phyloP scores from a whole-genome alignment of 345 rosid genomes.

The Noccaea bulbosa region DNA sequence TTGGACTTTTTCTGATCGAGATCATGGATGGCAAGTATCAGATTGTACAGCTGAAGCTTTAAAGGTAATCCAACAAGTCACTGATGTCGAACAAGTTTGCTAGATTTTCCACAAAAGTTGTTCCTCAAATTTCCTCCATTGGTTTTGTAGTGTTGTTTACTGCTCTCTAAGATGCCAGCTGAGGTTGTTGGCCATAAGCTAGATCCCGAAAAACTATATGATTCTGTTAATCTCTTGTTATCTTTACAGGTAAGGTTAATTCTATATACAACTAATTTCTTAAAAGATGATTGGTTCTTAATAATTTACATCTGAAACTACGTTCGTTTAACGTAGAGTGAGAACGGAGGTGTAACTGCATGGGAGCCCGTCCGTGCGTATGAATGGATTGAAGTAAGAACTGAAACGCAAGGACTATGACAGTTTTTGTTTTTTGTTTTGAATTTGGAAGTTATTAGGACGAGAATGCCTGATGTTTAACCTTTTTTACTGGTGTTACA shows the following conservation, averaged over 20 bases:
- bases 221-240: conserved; percentile 65
- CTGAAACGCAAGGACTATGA: not conserved
- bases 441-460: not conserved
- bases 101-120: conserved; percentile 1
- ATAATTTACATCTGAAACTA: not conserved
- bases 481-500: conserved; percentile 32
- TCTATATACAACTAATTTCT: not conserved
- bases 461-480: not conserved
- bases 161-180: conserved; percentile 67
- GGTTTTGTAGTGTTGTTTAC: conserved; percentile 58
- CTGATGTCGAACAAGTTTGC: not conserved
- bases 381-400: conserved; percentile 38
- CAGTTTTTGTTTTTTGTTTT: too few species aligned
- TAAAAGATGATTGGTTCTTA: not conserved
- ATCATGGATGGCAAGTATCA: conserved; percentile 77
- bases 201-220: conserved; percentile 51
- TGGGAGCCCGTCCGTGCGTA: conserved; percentile 43
- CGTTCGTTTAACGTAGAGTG: conserved; percentile 28
- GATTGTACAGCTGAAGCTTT: conserved; percentile 75
- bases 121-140: not conserved
- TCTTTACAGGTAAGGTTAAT: conserved; percentile 57
- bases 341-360: conserved; percentile 40
- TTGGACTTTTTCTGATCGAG: conserved; percentile 68
- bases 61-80: conserved; percentile 47
- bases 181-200: conserved; percentile 65